phyloP scores from a whole-genome alignment of 2,329 filamentous ascomycete genomes.

The Esteya vermicola region DNA sequence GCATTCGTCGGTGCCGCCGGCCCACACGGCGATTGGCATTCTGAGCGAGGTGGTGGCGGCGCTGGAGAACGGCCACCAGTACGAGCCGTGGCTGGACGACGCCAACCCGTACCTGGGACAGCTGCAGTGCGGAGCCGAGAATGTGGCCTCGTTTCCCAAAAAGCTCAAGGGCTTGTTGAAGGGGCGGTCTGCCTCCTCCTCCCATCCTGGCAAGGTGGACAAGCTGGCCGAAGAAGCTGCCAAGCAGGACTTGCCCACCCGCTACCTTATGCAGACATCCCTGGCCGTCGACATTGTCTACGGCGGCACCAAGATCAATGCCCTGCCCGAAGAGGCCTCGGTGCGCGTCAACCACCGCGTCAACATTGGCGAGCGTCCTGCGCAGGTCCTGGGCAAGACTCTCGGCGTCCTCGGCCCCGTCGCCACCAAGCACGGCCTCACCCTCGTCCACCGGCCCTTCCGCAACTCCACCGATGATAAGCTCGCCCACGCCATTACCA shows the following conservation, averaged over 20 bases:
- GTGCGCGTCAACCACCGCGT: slow-evolving; percentile 46
- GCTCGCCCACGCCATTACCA: neutral
- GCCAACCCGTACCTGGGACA: slow-evolving; percentile 27
- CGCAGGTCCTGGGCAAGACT: neutral
- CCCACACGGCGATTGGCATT: slow-evolving; percentile 37
- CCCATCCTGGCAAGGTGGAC: too few relatives aligned
- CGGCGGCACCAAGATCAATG: slow-evolving; percentile 52
- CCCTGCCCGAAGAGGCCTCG: slow-evolving; percentile 44
- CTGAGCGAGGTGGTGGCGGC: slow-evolving; percentile 28
- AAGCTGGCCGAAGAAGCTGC: slow-evolving; percentile 14
- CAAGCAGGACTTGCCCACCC: slow-evolving; percentile 21
- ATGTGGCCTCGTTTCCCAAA: neutral
- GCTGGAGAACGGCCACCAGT: slow-evolving; percentile 27
- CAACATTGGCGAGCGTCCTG: slow-evolving; percentile 31
- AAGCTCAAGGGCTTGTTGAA: slow-evolving; percentile 11
- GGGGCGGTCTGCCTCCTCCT: slow-evolving; percentile 26
- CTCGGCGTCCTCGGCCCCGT: neutral
- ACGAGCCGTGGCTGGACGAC: slow-evolving; percentile 18
- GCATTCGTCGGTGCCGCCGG: slow-evolving; percentile 40
- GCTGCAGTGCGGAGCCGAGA: slow-evolving; percentile 26
- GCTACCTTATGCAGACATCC: slow-evolving; percentile 48
- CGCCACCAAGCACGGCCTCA: neutral
- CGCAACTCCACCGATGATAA: neutral
- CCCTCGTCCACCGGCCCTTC: neutral
- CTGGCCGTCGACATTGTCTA: slow-evolving; percentile 44